Conservation (phyloP, 1,139 yeast genomes). For the Scheffersomyces titani region DNA sequence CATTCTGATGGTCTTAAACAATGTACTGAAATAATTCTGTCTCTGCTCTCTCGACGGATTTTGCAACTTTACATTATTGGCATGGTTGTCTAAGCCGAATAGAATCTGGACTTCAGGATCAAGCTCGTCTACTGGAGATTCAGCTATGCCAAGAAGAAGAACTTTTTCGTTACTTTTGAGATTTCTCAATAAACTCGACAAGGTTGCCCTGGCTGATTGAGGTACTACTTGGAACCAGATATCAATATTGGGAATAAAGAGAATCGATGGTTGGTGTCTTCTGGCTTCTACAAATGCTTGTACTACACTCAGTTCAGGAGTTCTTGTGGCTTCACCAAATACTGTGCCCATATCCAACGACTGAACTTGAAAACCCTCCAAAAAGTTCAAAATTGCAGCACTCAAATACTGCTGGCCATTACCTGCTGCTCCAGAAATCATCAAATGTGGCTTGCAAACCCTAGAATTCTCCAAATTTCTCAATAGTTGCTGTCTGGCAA, state of each 20-base stretch:
- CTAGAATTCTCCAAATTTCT: slow-evolving; percentile 63
- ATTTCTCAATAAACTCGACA: slow-evolving; percentile 67
- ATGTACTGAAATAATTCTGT: slow-evolving; percentile 52
- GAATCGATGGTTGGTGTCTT: slow-evolving; percentile 85
- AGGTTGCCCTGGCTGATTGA: slow-evolving; percentile 68
- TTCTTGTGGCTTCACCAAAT: slow-evolving; percentile 76
- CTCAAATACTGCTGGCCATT: slow-evolving; percentile 88
- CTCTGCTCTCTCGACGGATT: slow-evolving; percentile 47
- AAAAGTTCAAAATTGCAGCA: slow-evolving; percentile 74
- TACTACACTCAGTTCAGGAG: slow-evolving; percentile 83
- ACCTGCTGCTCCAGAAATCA: slow-evolving; percentile 76
- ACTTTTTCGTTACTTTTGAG: slow-evolving; percentile 74
- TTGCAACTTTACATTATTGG: slow-evolving; percentile 49
- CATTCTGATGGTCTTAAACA: slow-evolving; percentile 59
- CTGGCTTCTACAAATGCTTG: slow-evolving; percentile 87
- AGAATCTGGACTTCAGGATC: slow-evolving; percentile 42
- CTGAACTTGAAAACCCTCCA: slow-evolving; percentile 92
- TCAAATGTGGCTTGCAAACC: slow-evolving; percentile 77
- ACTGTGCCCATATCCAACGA: slow-evolving; percentile 78
- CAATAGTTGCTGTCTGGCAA: slow-evolving; percentile 63
- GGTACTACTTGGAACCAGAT: slow-evolving; percentile 74
- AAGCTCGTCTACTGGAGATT: slow-evolving; percentile 35
- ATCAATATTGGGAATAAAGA: slow-evolving; percentile 82
- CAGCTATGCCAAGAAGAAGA: slow-evolving; percentile 76
- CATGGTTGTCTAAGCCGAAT: slow-evolving; percentile 52